Conservation (phyloP, 495 filamentous ascomycete species). For the Hypoxylon cercidicola region DNA sequence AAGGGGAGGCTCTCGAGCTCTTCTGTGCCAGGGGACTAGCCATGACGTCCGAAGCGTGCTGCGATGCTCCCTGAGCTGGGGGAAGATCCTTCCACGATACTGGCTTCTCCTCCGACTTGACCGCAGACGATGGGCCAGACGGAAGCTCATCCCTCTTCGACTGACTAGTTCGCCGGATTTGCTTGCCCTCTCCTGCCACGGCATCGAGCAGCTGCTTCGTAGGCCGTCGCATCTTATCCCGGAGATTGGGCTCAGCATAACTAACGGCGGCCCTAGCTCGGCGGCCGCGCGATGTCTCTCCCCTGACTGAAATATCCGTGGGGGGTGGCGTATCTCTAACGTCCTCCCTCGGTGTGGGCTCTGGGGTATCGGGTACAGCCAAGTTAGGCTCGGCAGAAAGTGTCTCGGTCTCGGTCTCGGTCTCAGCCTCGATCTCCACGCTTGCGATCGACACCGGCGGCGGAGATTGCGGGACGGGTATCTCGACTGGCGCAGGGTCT, state of each 20-base stretch:
- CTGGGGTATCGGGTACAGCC: conserved; percentile 51
- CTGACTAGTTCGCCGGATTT: conserved; percentile 48
- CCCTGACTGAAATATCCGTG: conserved; percentile 60
- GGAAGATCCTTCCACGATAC: conserved; percentile 35
- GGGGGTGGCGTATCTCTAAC: conserved; percentile 66
- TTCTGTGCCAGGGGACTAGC: conserved; percentile 44
- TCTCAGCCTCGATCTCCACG: conserved; percentile 48
- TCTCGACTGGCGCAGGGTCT: conserved; percentile 31
- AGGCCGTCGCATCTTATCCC: conserved; percentile 87
- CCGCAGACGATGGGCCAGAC: conserved; percentile 34
- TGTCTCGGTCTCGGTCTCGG: conserved; percentile 46
- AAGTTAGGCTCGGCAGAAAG: conserved; percentile 44
- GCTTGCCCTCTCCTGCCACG: conserved; percentile 66
- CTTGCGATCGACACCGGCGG: conserved; percentile 23
- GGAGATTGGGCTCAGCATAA: conserved; percentile 86
- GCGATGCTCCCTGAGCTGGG: conserved; percentile 13
- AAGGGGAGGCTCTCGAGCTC: conserved; percentile 15
- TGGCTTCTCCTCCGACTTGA: conserved; percentile 38
- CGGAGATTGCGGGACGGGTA: conserved; percentile 34
- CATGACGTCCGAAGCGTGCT: conserved; percentile 29
- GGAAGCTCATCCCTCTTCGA: conserved; percentile 45
- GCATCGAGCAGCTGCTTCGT: conserved; percentile 79
- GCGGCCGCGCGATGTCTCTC: conserved; percentile 66
- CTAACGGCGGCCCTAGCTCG: conserved; percentile 75
- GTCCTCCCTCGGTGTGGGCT: conserved; percentile 41